These are phyloP conservation scores for Kwoniella mangroviensis DNA, from an alignment of 768 basidiomycete genomes.

Conservation along the genomic window DNA sequence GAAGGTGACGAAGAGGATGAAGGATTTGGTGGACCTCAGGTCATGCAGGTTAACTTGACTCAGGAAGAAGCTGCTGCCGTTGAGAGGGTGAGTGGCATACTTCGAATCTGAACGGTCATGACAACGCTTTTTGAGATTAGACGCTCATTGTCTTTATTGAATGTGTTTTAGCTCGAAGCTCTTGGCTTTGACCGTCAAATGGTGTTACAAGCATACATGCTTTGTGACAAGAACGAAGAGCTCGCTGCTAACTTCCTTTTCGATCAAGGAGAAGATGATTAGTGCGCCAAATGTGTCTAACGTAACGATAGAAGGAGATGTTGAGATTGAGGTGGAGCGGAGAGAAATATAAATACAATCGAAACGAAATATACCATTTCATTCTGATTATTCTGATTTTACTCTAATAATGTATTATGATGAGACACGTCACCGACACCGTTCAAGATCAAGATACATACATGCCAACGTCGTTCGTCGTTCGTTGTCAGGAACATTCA, in stretches of 20 bases:
- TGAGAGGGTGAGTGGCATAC: constrained; percentile 68
- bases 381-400: neutral
- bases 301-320: neutral
- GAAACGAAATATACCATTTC: neutral
- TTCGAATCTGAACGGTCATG: neutral
- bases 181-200: constrained; percentile 83
- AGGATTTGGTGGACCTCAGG: constrained; percentile 59
- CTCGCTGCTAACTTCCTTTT: constrained; percentile 93
- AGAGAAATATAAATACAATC: neutral
- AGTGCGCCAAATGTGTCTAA: neutral
- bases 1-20: constrained; percentile 57
- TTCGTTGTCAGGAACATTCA: too few species aligned
- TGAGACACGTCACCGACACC: constrained; percentile 1
- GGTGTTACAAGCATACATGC: constrained; percentile 80
- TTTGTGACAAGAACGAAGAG: constrained; percentile 95
- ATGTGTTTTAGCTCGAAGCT: constrained; percentile 68
- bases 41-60: constrained; percentile 71
- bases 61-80: constrained; percentile 87
- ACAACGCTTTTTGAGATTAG: neutral
- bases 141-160: constrained; percentile 1
- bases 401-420: constrained; percentile 15
- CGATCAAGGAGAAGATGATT: constrained; percentile 64
- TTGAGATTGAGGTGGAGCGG: neutral
- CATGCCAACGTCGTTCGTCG: neutral
- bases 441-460: neutral